Conservation (phyloP, 208 protist species). For the Trypanosoma avium region DNA sequence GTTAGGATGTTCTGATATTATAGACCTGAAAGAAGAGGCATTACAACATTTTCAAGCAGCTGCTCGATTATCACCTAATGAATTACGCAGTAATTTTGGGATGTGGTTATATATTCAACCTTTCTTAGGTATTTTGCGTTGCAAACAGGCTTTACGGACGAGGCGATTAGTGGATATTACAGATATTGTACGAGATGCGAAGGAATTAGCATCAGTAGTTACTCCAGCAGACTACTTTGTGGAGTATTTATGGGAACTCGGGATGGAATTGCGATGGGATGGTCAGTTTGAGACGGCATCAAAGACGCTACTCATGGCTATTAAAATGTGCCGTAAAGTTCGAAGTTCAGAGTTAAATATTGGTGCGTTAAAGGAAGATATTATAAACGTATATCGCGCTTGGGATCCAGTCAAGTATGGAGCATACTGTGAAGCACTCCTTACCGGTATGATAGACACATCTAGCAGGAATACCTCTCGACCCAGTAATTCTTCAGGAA, state of each 20-base stretch:
- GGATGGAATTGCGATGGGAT: conserved; percentile 64
- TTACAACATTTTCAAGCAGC: conserved; percentile 47
- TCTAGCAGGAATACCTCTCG: background rate
- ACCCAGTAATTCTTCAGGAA: background rate
- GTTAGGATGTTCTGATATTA: conserved; percentile 27
- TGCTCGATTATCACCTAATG: conserved; percentile 34
- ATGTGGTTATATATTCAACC: conserved; percentile 68
- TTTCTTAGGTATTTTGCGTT: conserved; percentile 55
- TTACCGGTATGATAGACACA: background rate
- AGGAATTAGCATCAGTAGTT: conserved; percentile 42
- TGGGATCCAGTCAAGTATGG: conserved; percentile 64
- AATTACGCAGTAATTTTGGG: conserved; percentile 38
- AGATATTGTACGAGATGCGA: conserved; percentile 32
- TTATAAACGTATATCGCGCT: conserved; percentile 48
- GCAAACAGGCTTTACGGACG: conserved; percentile 30
- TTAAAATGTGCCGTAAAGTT: conserved; percentile 44
- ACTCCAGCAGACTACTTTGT: conserved; percentile 57
- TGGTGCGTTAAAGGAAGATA: conserved; percentile 36
- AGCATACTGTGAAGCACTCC: conserved; percentile 44
- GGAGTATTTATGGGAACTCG: conserved; percentile 76
- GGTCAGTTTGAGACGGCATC: conserved; percentile 40
- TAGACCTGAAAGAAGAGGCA: conserved; percentile 40
- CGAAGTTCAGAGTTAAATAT: conserved; percentile 34
- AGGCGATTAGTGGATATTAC: conserved; percentile 27
- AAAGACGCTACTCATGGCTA: conserved; percentile 39